Evolutionary conservation across 306 rosid genomes (phyloP).

Genomic region (Oxytropis ochrocephala): DNA sequence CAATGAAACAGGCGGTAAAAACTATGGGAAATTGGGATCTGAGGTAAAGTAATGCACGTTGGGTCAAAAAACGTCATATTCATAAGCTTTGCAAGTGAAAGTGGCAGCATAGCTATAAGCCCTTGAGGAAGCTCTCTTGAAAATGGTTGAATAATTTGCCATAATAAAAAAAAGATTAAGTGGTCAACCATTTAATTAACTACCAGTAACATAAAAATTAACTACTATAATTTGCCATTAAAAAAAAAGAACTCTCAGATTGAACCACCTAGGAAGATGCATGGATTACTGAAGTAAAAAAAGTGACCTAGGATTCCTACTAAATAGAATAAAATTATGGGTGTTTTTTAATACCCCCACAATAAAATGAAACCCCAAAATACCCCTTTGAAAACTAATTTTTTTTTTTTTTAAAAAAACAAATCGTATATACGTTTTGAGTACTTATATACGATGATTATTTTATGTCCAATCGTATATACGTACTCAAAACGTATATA

Average conservation of each 20-base stretch:
- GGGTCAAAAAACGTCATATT: conserved; percentile 67
- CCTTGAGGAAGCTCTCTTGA: conserved; percentile 77
- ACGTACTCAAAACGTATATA: no score
- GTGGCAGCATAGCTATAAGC: conserved; percentile 86
- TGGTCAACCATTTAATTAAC: no score
- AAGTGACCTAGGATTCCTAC: background rate
- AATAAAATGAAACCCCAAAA: no score
- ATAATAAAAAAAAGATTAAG: background rate
- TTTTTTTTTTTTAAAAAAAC: no score
- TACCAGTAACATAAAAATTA: no score
- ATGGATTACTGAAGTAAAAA: background rate
- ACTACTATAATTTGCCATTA: conserved; percentile 19
- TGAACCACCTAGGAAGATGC: background rate
- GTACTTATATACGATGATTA: no score
- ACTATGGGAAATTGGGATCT: background rate
- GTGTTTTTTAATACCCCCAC: no score
- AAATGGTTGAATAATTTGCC: conserved; percentile 45
- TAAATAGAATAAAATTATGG: background rate
- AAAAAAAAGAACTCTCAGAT: background rate
- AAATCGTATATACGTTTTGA: no score
- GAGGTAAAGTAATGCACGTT: conserved; percentile 28
- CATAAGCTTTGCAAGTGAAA: conserved; percentile 73
- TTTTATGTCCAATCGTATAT: no score
- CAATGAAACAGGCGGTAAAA: background rate
- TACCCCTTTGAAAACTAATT: no score